These are phyloP conservation scores for Peziza echinospora DNA, from an alignment of 495 filamentous ascomycete species.

Conservation along the genomic window DNA sequence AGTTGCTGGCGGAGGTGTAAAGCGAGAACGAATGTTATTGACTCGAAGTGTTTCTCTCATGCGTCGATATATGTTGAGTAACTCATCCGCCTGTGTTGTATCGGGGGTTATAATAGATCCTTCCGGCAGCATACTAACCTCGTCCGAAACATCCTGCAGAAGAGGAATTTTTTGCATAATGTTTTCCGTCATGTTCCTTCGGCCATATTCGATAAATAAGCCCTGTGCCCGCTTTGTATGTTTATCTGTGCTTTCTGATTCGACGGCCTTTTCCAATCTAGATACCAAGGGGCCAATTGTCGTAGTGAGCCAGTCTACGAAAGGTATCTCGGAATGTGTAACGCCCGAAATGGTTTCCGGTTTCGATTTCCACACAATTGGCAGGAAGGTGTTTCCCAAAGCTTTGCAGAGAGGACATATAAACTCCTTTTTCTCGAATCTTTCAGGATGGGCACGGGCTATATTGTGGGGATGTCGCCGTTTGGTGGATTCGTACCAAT, in stretches of 20 bases:
- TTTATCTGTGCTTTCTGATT: constrained; percentile 21
- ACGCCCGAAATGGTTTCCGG: constrained; percentile 56
- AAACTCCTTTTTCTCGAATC: constrained; percentile 56
- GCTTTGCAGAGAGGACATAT: constrained; percentile 97
- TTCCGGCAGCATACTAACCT: background rate
- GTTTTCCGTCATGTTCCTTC: constrained; percentile 35
- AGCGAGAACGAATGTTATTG: constrained; percentile 39
- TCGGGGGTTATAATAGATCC: background rate
- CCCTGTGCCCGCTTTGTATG: constrained; percentile 29
- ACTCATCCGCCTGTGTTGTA: constrained; percentile 27
- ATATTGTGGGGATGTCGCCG: constrained; percentile 77
- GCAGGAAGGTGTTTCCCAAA: constrained; percentile 82
- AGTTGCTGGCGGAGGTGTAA: background rate
- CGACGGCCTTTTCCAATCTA: constrained; percentile 23
- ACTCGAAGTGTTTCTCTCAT: constrained; percentile 53
- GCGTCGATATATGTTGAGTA: constrained; percentile 59
- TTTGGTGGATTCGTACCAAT: constrained; percentile 59
- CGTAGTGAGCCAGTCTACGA: constrained; percentile 41
- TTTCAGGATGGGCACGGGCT: constrained; percentile 76
- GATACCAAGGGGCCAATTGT: constrained; percentile 23
- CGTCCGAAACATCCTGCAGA: background rate
- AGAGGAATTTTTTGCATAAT: constrained; percentile 37
- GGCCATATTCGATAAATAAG: constrained; percentile 41
- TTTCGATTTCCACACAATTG: constrained; percentile 86
- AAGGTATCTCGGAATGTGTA: constrained; percentile 33